phyloP scores from a whole-genome alignment of 257 asterid species.

The Solanum sejunctum region DNA sequence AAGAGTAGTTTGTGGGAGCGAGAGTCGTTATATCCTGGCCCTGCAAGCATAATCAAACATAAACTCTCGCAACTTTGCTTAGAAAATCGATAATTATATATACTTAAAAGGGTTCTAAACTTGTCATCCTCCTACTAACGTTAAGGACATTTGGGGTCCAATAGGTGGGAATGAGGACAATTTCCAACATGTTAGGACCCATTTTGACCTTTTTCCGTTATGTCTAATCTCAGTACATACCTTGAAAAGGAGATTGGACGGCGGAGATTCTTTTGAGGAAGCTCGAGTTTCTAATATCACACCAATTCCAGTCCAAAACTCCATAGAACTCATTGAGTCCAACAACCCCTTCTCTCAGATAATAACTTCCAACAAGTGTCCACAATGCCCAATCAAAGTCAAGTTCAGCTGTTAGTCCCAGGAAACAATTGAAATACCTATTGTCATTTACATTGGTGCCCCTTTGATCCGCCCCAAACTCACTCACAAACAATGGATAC shows the following conservation, averaged over 20 bases:
- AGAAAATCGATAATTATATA: not conserved
- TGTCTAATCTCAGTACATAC: conserved; percentile 7
- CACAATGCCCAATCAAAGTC: conserved; percentile 59
- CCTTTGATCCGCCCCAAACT: conserved; percentile 35
- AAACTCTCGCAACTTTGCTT: not conserved
- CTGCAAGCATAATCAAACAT: conserved; percentile 28
- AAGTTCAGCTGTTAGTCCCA: conserved; percentile 24
- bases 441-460: conserved; percentile 12
- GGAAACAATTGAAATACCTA: conserved; percentile 21
- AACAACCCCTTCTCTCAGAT: conserved; percentile 15
- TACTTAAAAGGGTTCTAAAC: not conserved
- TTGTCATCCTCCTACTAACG: not conserved
- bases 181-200: not conserved
- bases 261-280: conserved; percentile 37
- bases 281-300: conserved; percentile 16
- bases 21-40: conserved; percentile 49
- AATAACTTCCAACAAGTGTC: conserved; percentile 52
- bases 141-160: not conserved
- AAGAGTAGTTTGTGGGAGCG: conserved; percentile 49
- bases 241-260: conserved; percentile 65
- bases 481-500: conserved; percentile 45
- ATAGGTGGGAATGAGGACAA: not conserved
- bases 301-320: conserved; percentile 27
- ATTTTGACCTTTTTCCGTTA: not conserved
- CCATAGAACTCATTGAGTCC: conserved; percentile 40